Evolutionary conservation across 2,329 filamentous ascomycete genomes (phyloP), one percentile per base, ranked within the genome.

Genomic region (Diaporthe ampelina): DNA sequence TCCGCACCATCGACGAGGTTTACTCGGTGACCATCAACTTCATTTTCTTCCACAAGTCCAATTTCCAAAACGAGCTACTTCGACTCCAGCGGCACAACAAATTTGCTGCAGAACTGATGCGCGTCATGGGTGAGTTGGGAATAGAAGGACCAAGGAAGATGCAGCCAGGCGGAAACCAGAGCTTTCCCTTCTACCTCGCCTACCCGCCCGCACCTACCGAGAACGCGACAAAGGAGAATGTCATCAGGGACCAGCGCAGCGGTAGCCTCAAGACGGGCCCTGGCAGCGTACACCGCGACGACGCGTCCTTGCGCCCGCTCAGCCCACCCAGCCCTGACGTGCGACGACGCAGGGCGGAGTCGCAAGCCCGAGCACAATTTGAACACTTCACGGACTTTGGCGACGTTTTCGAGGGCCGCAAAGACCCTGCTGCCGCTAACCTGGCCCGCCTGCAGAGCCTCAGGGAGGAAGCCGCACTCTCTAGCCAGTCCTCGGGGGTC

Each of bases 1-100:
- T 98, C 78, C 91, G 90, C 32, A 91, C 91, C 11, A 92, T 98
- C 69, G 91, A 92, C 32, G 93, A 98, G 79, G 94, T 95, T 48
- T 94, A 96, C 81, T 94, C 93, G 8, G 92, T 97, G 80, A 95
- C 92, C 5, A 89, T 98, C 80, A 98, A 98, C 83, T 91, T 98
- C 73, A 92, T 98, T 80, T 98, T 98, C 87, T 98, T 98, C 87
- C 97, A 98, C 89, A 98, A 98, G 83, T 95, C 93, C 74, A 98
- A 96, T 82, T 98, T 94, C 90, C 96, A 98, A 82, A 98, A 98
- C 81, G 96, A 98, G 81, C 88, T 97, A 58, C 88, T 98, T 32
- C 95, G 96, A 85, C 89, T 98, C 3, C 94, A 94, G 78, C 91
- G 96, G 24, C 94, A 97, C 79, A 98, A 98, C 88, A 97, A 95